Base-by-base conservation (phyloP, 768 basidiomycete genomes). In the Amanita polypyramis region DNA sequence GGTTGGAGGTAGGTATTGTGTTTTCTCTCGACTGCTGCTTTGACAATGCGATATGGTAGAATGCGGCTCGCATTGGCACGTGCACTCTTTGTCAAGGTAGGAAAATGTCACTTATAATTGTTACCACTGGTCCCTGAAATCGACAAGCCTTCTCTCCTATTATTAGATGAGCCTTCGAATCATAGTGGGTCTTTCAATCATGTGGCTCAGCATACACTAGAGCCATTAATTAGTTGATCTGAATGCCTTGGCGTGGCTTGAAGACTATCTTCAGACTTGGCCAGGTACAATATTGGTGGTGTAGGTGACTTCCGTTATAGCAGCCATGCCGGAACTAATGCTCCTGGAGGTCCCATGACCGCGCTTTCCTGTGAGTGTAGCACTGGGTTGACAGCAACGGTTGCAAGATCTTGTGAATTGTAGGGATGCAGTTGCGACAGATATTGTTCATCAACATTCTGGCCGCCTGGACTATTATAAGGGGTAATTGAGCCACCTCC, bases 201-300 rank as follows among this genome's bases (percentile, higher is more conserved):
- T 23, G 43, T 11, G 29, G 14, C 35, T 43, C 20, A 30, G 21
- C 15, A n/a, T 15, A 3, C 47, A 32, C 27, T 25, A 11, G 48
- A 12, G n/a, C 42, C n/a, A 49, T 6, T 19, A 40, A 23, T 49
- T 40, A 86, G 83, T 91, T 59, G 91, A 95, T 75, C 65, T 97
- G 47, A 97, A 97, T 64, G 94, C 94, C 7, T 75, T 98, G 58
- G 95, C 95, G 25, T 98, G 95, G 94, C 72, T 94, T 5, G 93
- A 97, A 70, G 94, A 96, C 58, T 97, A 97, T 60, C 74, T 97
- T 4, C 94, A 95, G 62, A 94, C 92, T 2, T 97, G 93, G 93
- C 68, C 80, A 1, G 86, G 90, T 44, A 96, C 93, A 0, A 68
- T 97, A 12, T 80, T 97, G 33, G 93, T 96, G 11, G 93, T 97